Evolutionary conservation across 768 basidiomycete species (phyloP), one percentile per base, ranked within the genome.

Genomic region (Xerocomus spinulosus): DNA sequence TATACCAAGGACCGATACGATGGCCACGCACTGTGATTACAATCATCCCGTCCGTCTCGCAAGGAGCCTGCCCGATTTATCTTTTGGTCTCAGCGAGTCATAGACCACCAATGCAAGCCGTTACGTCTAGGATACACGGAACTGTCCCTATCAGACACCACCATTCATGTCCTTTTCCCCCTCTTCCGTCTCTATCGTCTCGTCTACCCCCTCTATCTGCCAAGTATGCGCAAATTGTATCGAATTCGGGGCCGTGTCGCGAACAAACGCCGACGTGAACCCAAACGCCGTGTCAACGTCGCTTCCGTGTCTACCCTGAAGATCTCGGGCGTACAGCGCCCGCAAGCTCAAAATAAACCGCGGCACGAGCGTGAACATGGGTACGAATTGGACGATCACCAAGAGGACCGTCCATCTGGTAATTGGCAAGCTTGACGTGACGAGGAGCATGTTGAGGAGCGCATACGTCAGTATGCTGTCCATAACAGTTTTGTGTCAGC

Each of bases 261-360:
- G 29, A 6, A 30, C 13, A 21, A 29, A 30, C 13, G 20, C 18
- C 2, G 29, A 21, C 20, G 18, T 23, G 4, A 23, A 23, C 18
- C 41, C 41, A 30, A 42, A 42, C 14, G 41, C 41, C 28, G 41
- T 42, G 29, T 42, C 41, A 29, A 42, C 14, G 14, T 32, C 41
- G n/a, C 18, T 9, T 13, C 6, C 17, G 13, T 14, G 13, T 4
- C 18, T 14, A 13, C 17, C 26, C 10, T 9, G 34, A n/a, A 42
- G 41, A 23, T 45, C 44, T 3, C 34, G 44, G 14, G 35, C 44
- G 21, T 45, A 45, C 4, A 45, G 35, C 13, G 18, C 30, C 35
- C 44, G 35, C 44, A 45, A 12, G 24, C 35, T 45, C 23, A 42
- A 15, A 20, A 42, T 30, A 24, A 42, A 42, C 41, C 41, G 41